A percentile compares a stretch with the other conserved stretches of the same genome.
Evolutionary conservation across 2,329 filamentous ascomycete genomes (phyloP).

Genomic region (Scedosporium apiospermum): DNA sequence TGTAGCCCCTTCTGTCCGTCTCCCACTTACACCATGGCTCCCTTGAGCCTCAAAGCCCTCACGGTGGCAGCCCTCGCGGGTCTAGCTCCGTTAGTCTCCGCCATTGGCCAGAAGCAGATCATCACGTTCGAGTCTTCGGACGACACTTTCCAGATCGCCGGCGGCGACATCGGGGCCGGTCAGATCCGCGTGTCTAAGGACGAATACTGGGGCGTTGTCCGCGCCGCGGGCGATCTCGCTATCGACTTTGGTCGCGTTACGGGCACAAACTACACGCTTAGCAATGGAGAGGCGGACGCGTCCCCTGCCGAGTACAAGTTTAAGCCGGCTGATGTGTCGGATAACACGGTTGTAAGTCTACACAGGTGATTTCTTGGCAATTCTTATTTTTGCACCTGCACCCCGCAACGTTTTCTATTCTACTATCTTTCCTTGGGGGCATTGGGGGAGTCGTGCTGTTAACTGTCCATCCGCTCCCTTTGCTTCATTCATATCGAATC

Average conservation of each 20-base stretch:
- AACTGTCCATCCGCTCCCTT: background rate
- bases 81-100: conserved; percentile 17
- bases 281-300: conserved; percentile 32
- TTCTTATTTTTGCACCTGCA: background rate
- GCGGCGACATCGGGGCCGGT: conserved; percentile 25
- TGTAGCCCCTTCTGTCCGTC: background rate
- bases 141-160: conserved; percentile 22
- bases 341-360: conserved; percentile 34
- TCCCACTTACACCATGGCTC: conserved; percentile 7
- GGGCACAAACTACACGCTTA: conserved; percentile 51
- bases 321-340: conserved; percentile 31
- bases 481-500: no score
- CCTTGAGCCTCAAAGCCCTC: conserved; percentile 3
- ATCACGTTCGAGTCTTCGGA: conserved; percentile 26
- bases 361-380: background rate
- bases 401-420: background rate
- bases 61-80: conserved; percentile 12
- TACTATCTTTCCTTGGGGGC: background rate
- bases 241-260: conserved; percentile 63
- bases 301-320: conserved; percentile 31
- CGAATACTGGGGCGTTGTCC: conserved; percentile 60
- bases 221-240: conserved; percentile 58
- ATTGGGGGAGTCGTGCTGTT: background rate
- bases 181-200: conserved; percentile 46
- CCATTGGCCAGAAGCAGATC: conserved; percentile 40